Base-by-base conservation (phyloP, 345 rosid species). In the Boechera stricta region DNA sequence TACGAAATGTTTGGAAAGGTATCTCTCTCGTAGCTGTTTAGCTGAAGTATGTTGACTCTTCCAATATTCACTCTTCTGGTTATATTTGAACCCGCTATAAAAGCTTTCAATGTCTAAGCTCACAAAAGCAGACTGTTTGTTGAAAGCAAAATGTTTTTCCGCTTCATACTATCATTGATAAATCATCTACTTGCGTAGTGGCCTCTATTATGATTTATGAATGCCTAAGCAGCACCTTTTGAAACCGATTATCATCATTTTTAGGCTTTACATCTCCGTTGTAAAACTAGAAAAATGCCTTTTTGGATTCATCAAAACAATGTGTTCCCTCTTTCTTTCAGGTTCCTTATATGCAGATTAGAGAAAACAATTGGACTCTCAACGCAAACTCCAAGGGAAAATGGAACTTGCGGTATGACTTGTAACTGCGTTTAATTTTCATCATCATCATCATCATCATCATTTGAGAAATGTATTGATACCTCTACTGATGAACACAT, bases 301-400 rank as follows among this genome's bases (percentile, higher is more conserved):
- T 6, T 11, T 29, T 41, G 42, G 44, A 67, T 59, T 13, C 55
- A 60, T 52, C 2, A 49, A 15, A 45, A 36, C 75, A 29, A 55
- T 38, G 18, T 64, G 60, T 64, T 59, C 28, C 12, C 24, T 57
- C 11, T 62, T 33, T 53, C 53, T 79, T 82, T 66, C 91, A 94
- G 98, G 85, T 90, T 32, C 92, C 97, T 5, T 92, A 94, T 64
- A 15, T 92, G 85, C 97, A 92, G 85, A 81, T 94, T 31, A 88
- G 89, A 81, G 98, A 94, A 79, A 92, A 92, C 74, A 94, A 92
- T 69, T 94, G 97, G 97, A 89, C 97, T 26, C 71, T 94, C 55
- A 89, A 87, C 73, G 97, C 87, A 1, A 92, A 94, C 82, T 64
- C 79, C 80, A 89, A 90, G 64, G 97, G 97, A 47, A 85, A 72